Evolutionary conservation across 2,329 filamentous ascomycete species (phyloP).

Genomic region (Paecilomyces niveus): DNA sequence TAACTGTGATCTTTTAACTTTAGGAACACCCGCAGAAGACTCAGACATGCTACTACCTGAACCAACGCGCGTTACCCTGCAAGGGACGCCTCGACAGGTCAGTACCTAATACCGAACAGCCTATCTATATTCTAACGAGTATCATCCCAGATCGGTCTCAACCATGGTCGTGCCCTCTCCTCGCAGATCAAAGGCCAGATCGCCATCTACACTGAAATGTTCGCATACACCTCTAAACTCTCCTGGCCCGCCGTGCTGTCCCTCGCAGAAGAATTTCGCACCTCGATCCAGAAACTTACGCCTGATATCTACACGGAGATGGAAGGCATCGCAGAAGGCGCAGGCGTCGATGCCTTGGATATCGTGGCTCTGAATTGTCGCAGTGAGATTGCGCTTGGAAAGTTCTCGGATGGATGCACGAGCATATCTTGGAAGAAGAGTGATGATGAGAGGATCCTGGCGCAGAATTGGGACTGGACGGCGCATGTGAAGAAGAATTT

Average conservation of each 20-base stretch:
- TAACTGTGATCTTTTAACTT: no score
- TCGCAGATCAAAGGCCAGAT: constrained; percentile 38
- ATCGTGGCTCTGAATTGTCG: constrained; percentile 54
- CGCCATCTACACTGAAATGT: constrained; percentile 42
- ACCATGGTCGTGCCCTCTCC: constrained; percentile 38
- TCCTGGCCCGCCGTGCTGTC: constrained; percentile 40
- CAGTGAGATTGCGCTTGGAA: constrained; percentile 53
- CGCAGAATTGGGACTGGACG: constrained; percentile 58
- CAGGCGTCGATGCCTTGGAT: constrained; percentile 40
- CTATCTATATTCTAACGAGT: background rate
- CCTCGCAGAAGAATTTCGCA: constrained; percentile 42
- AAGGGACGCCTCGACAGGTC: background rate
- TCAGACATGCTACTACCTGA: background rate
- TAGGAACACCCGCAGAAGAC: no score
- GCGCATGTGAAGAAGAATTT: constrained; percentile 45
- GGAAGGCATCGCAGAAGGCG: constrained; percentile 48
- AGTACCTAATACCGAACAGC: background rate
- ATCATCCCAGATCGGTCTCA: constrained; percentile 38
- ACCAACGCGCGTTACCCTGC: background rate
- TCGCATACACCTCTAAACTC: constrained; percentile 40
- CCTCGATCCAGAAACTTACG: constrained; percentile 32
- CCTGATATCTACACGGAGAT: constrained; percentile 40
- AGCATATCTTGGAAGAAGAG: constrained; percentile 45
- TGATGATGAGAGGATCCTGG: constrained; percentile 32
- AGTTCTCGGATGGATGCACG: constrained; percentile 53